Evolutionary conservation across 2,329 filamentous ascomycete species (phyloP), one percentile per base, ranked within the genome.

Genomic region (Epichloe glyceriae): DNA sequence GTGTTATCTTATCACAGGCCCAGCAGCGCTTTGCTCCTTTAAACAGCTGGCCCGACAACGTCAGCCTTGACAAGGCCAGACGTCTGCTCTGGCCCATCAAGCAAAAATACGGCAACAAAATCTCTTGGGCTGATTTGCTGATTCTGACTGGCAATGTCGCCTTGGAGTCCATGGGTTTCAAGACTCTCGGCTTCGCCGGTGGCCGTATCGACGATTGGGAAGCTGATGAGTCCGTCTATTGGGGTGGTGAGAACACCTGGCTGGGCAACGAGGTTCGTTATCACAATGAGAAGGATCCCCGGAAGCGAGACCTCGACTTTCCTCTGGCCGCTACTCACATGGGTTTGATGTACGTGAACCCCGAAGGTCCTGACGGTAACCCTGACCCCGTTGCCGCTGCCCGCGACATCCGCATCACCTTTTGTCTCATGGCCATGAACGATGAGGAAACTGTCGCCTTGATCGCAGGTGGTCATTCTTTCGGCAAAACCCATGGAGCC

Each of bases 331-430:
- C 85, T 42, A 73, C 81, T 33, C 60, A 64, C 68, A 85, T 86
- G 80, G 85, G 85, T 62, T 70, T 90, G 60, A 89, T 90, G 64
- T 90, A 90, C 64, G 85, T 88, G 54, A 88, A 90, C 70, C 85
- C 86, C 3, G 83, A 88, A 66, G 85, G 86, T 7, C 86, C 86
- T 30, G 81, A 88, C 58, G 84, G 80, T 53, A 76, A 77, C 50
- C 82, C 84, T 3, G 84, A 89, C 61, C 82, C 84, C 19, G 66
- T 82, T 40, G 82, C 82, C 14, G 76, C 86, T 2, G 86, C 80
- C 41, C 68, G 74, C 52, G 86, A 90, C 60, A 89, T 89, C 62
- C 83, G 84, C 56, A 75, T 73, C 52, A 87, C 86, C 17, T 90
- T 89, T 58, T 74, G 74, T 55, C 84, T 85, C 64, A 89, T 90